phyloP scores from a whole-genome alignment of 106 monocot genomes.

The Ottelia alismoides region DNA sequence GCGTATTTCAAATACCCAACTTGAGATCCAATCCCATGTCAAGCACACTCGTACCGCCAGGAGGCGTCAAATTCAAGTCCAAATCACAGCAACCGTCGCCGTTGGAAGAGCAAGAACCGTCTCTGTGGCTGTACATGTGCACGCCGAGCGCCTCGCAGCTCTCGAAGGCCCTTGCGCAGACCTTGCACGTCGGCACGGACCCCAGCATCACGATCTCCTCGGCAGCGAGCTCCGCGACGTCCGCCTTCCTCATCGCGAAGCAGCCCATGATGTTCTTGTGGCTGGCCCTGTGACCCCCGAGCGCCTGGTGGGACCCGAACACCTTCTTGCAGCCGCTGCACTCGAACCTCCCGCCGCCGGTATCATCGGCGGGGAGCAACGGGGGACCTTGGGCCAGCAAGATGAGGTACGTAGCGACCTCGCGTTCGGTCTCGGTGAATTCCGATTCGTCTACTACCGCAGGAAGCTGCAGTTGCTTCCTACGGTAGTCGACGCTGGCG shows the following conservation, averaged over 20 bases:
- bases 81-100: background rate
- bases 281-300: slow-evolving; percentile 25
- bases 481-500: background rate
- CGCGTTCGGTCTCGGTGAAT: slow-evolving; percentile 4
- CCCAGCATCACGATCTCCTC: background rate
- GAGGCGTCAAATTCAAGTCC: slow-evolving; percentile 2
- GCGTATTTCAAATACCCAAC: slow-evolving; percentile 5
- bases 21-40: background rate
- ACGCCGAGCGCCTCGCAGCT: slow-evolving; percentile 72
- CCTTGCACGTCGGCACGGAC: slow-evolving; percentile 17
- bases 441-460: background rate
- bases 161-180: slow-evolving; percentile 49
- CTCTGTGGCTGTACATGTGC: slow-evolving; percentile 70
- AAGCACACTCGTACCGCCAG: background rate
- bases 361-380: background rate
- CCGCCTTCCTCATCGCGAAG: slow-evolving; percentile 3
- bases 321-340: slow-evolving; percentile 23
- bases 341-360: slow-evolving; percentile 7
- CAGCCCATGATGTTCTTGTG: slow-evolving; percentile 78
- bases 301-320: slow-evolving; percentile 22
- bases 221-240: background rate
- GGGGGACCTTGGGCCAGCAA: slow-evolving; percentile 5
- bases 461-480: background rate
- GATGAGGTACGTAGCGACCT: slow-evolving; percentile 12
- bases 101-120: background rate